phyloP scores from a whole-genome alignment of 164 flowering plant genomes.

The Vitis rupestris region DNA sequence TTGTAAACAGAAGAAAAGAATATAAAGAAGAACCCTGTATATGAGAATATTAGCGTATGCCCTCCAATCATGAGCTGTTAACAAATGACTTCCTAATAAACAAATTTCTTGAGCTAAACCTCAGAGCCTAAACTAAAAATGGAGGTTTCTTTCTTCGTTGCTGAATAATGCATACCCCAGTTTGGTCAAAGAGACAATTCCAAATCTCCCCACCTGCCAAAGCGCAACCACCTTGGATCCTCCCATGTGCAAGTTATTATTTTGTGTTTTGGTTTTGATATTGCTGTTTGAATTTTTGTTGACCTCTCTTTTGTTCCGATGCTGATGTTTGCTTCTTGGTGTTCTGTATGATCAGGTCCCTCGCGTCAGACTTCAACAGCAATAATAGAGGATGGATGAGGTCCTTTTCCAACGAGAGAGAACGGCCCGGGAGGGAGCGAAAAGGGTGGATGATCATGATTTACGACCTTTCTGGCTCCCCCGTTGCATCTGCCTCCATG shows the following conservation, averaged over 20 bases:
- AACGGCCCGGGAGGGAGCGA: conserved; percentile 54
- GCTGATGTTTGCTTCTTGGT: conserved; percentile 3
- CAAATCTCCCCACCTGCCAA: conserved; percentile 8
- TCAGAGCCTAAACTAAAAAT: background rate
- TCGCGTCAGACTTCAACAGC: conserved; percentile 50
- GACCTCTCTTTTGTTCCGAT: background rate
- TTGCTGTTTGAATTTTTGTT: background rate
- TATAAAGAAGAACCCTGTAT: too few species aligned
- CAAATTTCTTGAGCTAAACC: too few species aligned
- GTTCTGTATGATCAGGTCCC: conserved; percentile 40
- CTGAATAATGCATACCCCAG: background rate
- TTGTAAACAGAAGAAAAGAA: too few species aligned
- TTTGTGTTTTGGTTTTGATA: background rate
- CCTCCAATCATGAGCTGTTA: too few species aligned
- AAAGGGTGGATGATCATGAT: conserved; percentile 96
- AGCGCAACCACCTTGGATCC: conserved; percentile 24
- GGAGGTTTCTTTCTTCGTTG: conserved; percentile 1
- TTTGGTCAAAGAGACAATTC: conserved; percentile 18
- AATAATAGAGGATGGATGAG: conserved; percentile 52
- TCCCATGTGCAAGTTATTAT: conserved; percentile 32
- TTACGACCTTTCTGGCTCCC: conserved; percentile 88
- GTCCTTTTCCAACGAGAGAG: conserved; percentile 49
- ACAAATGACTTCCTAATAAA: too few species aligned
- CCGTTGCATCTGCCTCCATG: conserved; percentile 95
- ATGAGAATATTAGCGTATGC: too few species aligned